A percentile compares a stretch with the other conserved stretches of the same genome.
Conservation (phyloP, 2,329 filamentous ascomycete species). For the Neocatenulostroma microsporum region DNA sequence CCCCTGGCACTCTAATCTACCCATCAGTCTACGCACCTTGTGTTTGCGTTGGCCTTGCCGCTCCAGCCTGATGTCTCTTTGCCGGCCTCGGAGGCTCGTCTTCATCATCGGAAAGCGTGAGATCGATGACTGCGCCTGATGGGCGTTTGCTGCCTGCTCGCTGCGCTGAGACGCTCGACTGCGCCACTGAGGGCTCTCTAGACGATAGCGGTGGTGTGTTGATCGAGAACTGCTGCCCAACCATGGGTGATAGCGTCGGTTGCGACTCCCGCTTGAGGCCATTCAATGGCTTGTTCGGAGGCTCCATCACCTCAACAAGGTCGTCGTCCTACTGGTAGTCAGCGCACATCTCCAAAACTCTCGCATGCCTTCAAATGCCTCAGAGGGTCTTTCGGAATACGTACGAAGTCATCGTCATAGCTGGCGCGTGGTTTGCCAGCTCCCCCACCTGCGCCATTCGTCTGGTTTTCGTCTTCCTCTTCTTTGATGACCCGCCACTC, state of each 20-base stretch:
- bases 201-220: constrained; percentile 41
- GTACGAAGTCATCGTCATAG: constrained; percentile 34
- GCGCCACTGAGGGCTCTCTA: constrained; percentile 33
- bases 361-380: too few species aligned
- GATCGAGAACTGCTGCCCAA: constrained; percentile 28
- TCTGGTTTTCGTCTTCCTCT: constrained; percentile 33
- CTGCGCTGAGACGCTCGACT: constrained; percentile 25
- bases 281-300: constrained; percentile 22
- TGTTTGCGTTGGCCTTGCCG: background rate
- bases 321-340: constrained; percentile 43
- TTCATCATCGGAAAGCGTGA: constrained; percentile 43
- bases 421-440: constrained; percentile 27
- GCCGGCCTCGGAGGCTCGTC: constrained; percentile 33
- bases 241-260: constrained; percentile 11
- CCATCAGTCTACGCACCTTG: constrained; percentile 5
- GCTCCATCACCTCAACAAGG: constrained; percentile 38
- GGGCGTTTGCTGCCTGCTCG: constrained; percentile 36
- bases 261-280: constrained; percentile 34
- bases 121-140: constrained; percentile 41
- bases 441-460: constrained; percentile 32
- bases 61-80: constrained; percentile 23
- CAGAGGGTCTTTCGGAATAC: too few species aligned
- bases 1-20: too few species aligned
- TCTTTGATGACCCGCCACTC: constrained; percentile 56
- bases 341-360: constrained; percentile 36